A percentile compares a stretch with the other conserved stretches of the same genome.
Evolutionary conservation across 2,329 filamentous ascomycete species (phyloP).

Genomic region (Aspergillus awamori): DNA sequence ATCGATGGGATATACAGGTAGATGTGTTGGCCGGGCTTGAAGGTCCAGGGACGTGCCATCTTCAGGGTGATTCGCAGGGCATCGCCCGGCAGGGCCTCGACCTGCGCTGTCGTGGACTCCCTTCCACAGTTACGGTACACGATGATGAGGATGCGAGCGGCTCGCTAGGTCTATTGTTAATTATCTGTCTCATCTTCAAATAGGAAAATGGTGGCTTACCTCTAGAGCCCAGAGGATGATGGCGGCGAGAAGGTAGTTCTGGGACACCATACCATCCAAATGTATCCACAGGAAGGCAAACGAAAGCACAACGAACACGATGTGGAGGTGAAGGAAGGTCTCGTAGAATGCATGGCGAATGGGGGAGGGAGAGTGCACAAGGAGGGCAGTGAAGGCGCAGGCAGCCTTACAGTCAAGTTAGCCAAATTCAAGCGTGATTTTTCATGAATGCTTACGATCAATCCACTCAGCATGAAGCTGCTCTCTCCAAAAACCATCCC

Average conservation of each 20-base stretch:
- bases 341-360: conserved; percentile 96
- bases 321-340: conserved; percentile 87
- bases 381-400: conserved; percentile 66
- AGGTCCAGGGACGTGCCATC: conserved; percentile 66
- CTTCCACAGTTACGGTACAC: conserved; percentile 64
- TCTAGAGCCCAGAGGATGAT: conserved; percentile 78
- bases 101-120: conserved; percentile 65
- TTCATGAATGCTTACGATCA: conserved; percentile 43
- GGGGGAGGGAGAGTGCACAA: conserved; percentile 73
- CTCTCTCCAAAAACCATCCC: conserved; percentile 32
- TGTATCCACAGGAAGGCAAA: conserved; percentile 79
- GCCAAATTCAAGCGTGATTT: neutral
- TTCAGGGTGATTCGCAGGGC: conserved; percentile 70
- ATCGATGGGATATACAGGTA: conserved; percentile 72
- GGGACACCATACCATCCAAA: conserved; percentile 69
- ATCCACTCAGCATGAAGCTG: conserved; percentile 44
- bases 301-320: conserved; percentile 68
- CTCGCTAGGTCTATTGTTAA: conserved; percentile 43
- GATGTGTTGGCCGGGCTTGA: conserved; percentile 72
- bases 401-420: conserved; percentile 33
- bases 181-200: neutral
- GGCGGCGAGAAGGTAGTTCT: conserved; percentile 73
- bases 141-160: conserved; percentile 64
- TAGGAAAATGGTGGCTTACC: conserved; percentile 25
- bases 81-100: conserved; percentile 71